A percentile compares a stretch with the other conserved stretches of the same genome.
These are phyloP conservation scores for Crithidia sp. DNA, from an alignment of 208 protist genomes.

Conservation along the genomic window DNA sequence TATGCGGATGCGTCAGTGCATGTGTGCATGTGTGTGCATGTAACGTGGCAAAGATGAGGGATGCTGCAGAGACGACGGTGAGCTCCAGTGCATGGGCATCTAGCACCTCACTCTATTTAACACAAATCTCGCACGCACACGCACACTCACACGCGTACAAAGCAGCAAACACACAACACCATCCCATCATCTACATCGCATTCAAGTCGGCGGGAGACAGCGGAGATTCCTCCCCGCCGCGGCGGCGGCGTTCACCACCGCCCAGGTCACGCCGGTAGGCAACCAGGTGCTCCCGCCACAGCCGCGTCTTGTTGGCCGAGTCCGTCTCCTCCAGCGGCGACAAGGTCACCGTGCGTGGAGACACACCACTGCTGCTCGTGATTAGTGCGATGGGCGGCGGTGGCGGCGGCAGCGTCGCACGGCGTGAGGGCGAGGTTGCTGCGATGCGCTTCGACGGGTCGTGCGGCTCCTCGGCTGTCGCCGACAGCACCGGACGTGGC, in stretches of 20 bases:
- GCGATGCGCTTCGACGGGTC: not conserved
- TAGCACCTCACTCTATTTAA: too few species aligned
- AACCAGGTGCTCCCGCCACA: constrained; percentile 26
- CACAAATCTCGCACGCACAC: not conserved
- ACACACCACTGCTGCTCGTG: too few species aligned
- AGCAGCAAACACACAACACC: too few species aligned
- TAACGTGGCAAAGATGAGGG: too few species aligned
- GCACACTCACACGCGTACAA: not conserved
- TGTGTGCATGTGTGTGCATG: not conserved
- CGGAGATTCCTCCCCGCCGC: not conserved
- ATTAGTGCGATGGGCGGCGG: not conserved
- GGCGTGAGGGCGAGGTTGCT: not conserved
- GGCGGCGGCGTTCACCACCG: not conserved
- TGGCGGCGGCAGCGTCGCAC: not conserved
- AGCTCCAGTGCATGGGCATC: too few species aligned
- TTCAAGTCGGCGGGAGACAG: not conserved
- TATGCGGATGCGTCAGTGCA: not conserved
- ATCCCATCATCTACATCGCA: constrained; percentile 1
- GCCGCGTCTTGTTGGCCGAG: constrained; percentile 24
- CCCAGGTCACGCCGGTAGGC: constrained; percentile 20
- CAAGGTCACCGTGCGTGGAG: not conserved
- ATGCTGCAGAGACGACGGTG: too few species aligned
- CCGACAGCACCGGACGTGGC: constrained; percentile 19
- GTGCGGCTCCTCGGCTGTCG: constrained; percentile 25
- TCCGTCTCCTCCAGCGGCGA: not conserved